Evolutionary conservation across 176 grass and related monocot species (phyloP), one percentile per base, ranked within the genome.

Genomic region (Typha latifolia): DNA sequence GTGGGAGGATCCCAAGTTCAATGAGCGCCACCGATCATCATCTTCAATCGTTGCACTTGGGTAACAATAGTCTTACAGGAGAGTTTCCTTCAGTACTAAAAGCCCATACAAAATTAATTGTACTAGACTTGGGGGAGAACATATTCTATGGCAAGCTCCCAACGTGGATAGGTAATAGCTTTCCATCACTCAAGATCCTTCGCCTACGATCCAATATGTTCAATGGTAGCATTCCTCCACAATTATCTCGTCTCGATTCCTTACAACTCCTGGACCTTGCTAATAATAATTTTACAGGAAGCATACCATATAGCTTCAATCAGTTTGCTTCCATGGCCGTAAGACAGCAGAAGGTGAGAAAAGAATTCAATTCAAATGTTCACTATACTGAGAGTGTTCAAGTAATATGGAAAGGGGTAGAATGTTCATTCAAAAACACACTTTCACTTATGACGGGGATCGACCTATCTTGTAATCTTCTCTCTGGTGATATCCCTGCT

Each of bases 231-330:
- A 26, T 26, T 26, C 24, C 24, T 26, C 1, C 24, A 2, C 37
- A 73, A 48, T 10, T 95, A 2, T 74, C 84, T 2, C 20, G 14
- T 11, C 86, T 96, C 0, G 0, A 12, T 6, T 62, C 75, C 0
- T 84, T 96, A 49, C 91, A 87, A 62, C 56, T 96, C 49, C 26
- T 96, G 22, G 87, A 85, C 66, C 24, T 96, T 48, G 69, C 86
- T 0, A 13, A 82, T 9, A 96, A 96, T n/a, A 75, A 75, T 14
- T 63, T 96, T 3, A 72, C 66, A 8, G 91, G 91, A 49, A 1
- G 1, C 1, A 90, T 96, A n/a, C 86, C 91, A 4, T 62, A 4
- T 21, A 68, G 73, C 18, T 82, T 96, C 22, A 72, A 78, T 32
- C 84, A 80, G 14, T 1, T 90, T 12, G 31, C n/a, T 14, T 70